phyloP scores from a whole-genome alignment of 768 basidiomycete genomes.

The Pulveroboletus sp. region DNA sequence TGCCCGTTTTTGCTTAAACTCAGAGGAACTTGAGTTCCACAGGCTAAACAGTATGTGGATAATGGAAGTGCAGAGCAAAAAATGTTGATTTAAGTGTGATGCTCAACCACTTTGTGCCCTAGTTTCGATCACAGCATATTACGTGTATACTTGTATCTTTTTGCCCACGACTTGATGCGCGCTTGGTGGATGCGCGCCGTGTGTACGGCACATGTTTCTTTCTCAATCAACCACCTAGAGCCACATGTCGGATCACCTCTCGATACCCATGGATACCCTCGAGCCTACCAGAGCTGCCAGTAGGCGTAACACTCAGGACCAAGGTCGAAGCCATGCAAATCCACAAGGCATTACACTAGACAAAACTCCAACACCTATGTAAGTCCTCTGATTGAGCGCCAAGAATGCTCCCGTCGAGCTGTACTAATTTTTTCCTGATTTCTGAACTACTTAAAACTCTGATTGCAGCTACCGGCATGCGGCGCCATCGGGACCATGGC shows the following conservation, averaged over 20 bases:
- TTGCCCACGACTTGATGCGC: slow-evolving; percentile 8
- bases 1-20: too few relatives aligned
- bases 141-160: slow-evolving; percentile 7
- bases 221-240: background rate
- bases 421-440: background rate
- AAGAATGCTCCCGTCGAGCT: background rate
- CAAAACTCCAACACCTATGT: slow-evolving; percentile 24
- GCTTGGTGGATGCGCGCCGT: background rate
- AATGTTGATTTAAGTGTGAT: too few relatives aligned
- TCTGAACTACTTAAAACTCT: background rate
- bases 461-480: slow-evolving; percentile 34
- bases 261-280: slow-evolving; percentile 19
- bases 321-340: background rate
- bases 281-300: background rate
- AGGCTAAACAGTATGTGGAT: too few relatives aligned
- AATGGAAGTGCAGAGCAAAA: too few relatives aligned
- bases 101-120: too few relatives aligned
- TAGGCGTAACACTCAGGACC: background rate
- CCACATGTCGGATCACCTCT: slow-evolving; percentile 17
- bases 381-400: background rate
- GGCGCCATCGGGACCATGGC: slow-evolving; percentile 41
- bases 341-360: slow-evolving; percentile 1
- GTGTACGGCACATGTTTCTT: slow-evolving; percentile 1
- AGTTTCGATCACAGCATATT: background rate
- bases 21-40: too few relatives aligned